Base-by-base conservation (phyloP, 176 grass and related monocot species). In the bread wheat (Triticum aestivum) region DNA sequence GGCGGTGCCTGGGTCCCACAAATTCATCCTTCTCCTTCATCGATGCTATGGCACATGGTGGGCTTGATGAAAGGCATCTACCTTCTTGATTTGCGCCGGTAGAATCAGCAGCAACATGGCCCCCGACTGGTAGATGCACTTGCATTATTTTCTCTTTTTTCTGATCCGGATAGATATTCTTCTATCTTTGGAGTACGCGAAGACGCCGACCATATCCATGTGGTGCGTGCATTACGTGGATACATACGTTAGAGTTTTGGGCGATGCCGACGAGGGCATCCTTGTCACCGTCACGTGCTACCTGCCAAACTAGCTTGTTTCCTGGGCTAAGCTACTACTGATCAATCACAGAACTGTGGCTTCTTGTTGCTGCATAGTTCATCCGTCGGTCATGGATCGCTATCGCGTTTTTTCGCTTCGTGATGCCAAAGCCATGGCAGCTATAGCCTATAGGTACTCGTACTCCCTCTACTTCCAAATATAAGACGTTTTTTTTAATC, bases 371-470 rank as follows among this genome's bases (percentile, higher is more conserved):
- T 20, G 12, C 20, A 17, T 13, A 47, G 18, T 21, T 54, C 51
- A 18, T 73, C 21, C 21, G 4, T 13, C 70, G 18, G 64, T 72
- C 52, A 18, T 66, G 72, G 21, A 77, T 49, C 47, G 73, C 0
- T 42, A 73, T 79, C 84, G 73, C 73, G 39, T 83, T 78, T 42
- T 42, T 20, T 79, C 23, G 79, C 34, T 18, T 26, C 52, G 72
- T 18, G 72, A 37, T 41, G 8, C 64, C 2, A 45, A 23, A 18
- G 13, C 65, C 42, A 68, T 4, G 59, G 21, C 69, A 9, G 63
- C 51, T 44, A 41, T 39, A 49, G 47, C 8, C 29, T 29, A 29
- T 29, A 29, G 29, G 29, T 29, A 29, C 33, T 34, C 33, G 29
- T 29, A 29, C 33, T 34, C 33, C 2, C 33, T 34, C 33, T 34